phyloP scores from a whole-genome alignment of 805 yeast genomes.

The Lipomyces kockii region DNA sequence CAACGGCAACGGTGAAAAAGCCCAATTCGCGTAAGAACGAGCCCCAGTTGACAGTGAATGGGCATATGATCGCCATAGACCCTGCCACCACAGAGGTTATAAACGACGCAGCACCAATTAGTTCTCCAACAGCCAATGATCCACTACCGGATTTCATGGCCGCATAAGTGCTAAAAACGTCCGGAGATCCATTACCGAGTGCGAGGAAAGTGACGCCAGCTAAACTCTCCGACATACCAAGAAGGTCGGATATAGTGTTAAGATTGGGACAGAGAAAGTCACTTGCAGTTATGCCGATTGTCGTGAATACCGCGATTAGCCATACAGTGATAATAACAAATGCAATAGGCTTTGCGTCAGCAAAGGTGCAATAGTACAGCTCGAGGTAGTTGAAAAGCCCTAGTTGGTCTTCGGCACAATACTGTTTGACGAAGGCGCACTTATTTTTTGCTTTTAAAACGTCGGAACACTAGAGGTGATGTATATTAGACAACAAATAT shows the following conservation, averaged over 20 bases:
- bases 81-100: constrained; percentile 82
- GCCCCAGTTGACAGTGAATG: constrained; percentile 57
- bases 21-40: constrained; percentile 64
- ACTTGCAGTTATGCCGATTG: constrained; percentile 79
- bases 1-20: constrained; percentile 59
- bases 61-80: constrained; percentile 67
- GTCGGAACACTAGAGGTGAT: constrained; percentile 22
- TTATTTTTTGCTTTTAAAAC: constrained; percentile 28
- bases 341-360: constrained; percentile 17
- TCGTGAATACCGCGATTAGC: constrained; percentile 56
- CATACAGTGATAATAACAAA: constrained; percentile 38
- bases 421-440: constrained; percentile 35
- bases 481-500: neutral
- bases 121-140: constrained; percentile 83
- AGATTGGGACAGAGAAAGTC: constrained; percentile 82
- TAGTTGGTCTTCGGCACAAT: constrained; percentile 29
- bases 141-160: constrained; percentile 77
- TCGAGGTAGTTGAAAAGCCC: constrained; percentile 36
- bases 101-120: constrained; percentile 89
- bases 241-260: constrained; percentile 61
- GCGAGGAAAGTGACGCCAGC: constrained; percentile 84
- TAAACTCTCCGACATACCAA: constrained; percentile 72
- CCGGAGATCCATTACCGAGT: constrained; percentile 92
- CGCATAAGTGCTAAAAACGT: constrained; percentile 78
- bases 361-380: constrained; percentile 36